Conservation (phyloP, 1,139 yeast genomes). For the Oligophagozyma castellii region DNA sequence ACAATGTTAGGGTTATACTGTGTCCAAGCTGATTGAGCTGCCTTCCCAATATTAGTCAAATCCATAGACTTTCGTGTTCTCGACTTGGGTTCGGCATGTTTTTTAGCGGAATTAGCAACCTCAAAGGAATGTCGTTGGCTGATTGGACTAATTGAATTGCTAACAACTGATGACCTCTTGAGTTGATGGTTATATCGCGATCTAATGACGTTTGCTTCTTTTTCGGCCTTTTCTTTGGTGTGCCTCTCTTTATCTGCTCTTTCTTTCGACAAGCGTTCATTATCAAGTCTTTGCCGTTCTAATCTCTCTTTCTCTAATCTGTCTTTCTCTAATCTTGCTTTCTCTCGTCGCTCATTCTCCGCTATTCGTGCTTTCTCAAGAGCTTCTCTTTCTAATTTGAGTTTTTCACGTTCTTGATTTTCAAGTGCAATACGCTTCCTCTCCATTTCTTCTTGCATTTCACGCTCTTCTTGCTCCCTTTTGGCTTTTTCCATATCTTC, state of each 20-base stretch:
- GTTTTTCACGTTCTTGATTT: slow-evolving; percentile 1
- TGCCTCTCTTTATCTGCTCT: slow-evolving; percentile 1
- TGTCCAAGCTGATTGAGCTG: slow-evolving; percentile 12
- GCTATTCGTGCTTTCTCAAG: too few species aligned
- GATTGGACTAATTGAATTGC: not conserved
- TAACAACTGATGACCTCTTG: not conserved
- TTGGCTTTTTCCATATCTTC: slow-evolving; percentile 3
- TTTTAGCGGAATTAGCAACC: slow-evolving; percentile 2
- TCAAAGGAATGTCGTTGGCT: not conserved
- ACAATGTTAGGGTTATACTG: slow-evolving; percentile 6
- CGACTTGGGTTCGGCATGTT: slow-evolving; percentile 1
- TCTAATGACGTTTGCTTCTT: slow-evolving; percentile 1
- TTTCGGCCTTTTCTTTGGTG: slow-evolving; percentile 3
- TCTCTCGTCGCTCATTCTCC: too few species aligned
- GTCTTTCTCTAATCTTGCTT: slow-evolving; percentile 1
- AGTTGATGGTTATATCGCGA: not conserved
- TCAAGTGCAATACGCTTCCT: slow-evolving; percentile 1
- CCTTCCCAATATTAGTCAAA: slow-evolving; percentile 9
- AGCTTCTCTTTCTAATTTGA: slow-evolving; percentile 1
- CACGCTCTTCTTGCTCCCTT: slow-evolving; percentile 3
- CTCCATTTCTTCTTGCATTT: slow-evolving; percentile 1
- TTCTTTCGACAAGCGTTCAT: not conserved
- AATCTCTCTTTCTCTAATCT: slow-evolving; percentile 1
- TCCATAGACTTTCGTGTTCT: slow-evolving; percentile 8
- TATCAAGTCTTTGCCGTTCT: slow-evolving; percentile 1